Evolutionary conservation across 1,139 yeast genomes (phyloP).

Genomic region (Schwanniomyces etchellsii): DNA sequence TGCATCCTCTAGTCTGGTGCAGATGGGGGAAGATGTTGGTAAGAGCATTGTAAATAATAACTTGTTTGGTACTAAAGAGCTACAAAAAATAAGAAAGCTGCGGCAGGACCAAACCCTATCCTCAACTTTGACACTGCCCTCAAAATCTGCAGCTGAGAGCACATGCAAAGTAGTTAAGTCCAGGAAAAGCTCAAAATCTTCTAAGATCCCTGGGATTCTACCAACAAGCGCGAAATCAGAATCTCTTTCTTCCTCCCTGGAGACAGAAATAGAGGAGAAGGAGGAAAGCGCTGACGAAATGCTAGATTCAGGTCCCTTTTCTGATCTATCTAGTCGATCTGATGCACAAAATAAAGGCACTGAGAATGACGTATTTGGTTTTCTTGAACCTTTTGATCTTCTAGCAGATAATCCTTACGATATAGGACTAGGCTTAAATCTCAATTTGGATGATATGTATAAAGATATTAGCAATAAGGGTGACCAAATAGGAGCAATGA

Average conservation of each 20-base stretch:
- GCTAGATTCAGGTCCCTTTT: background rate
- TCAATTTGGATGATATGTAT: background rate
- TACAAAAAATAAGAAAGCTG: no score
- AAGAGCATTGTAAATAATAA: no score
- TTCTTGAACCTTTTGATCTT: background rate
- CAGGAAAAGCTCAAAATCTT: background rate
- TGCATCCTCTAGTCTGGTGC: no score
- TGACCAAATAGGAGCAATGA: no score
- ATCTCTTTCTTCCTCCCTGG: background rate
- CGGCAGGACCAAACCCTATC: no score
- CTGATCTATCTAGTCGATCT: background rate
- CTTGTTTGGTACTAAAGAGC: no score
- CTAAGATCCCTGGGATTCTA: background rate
- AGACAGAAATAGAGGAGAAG: background rate
- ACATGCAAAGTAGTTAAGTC: background rate
- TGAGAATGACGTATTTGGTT: background rate
- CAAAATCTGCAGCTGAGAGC: no score
- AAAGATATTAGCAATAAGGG: no score
- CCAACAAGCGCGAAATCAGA: background rate
- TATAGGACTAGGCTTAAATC: background rate
- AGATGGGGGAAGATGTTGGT: no score
- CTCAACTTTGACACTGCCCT: no score
- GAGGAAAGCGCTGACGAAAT: background rate
- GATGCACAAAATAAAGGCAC: no score
- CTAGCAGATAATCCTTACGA: background rate